Percentiles rank a stretch among this genome's conserved stretches.
phyloP scores from a whole-genome alignment of 768 basidiomycete species.

The Cystobasidium onofrii region DNA sequence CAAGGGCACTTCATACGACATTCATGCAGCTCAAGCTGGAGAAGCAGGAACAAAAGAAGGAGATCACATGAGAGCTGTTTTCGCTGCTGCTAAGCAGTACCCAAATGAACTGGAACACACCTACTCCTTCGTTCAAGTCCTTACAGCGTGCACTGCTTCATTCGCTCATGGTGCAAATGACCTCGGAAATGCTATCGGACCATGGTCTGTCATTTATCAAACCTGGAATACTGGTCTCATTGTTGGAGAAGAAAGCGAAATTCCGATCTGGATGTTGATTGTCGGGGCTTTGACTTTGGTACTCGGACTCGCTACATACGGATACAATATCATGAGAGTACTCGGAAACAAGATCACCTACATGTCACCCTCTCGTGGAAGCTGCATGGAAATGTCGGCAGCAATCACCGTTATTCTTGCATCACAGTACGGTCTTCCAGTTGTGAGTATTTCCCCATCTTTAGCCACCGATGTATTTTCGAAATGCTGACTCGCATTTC shows the following conservation, averaged over 20 bases:
- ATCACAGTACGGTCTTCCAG: slow-evolving; percentile 46
- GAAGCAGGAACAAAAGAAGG: slow-evolving; percentile 41
- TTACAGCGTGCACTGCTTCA: slow-evolving; percentile 49
- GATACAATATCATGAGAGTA: slow-evolving; percentile 38
- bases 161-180: slow-evolving; percentile 51
- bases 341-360: slow-evolving; percentile 47
- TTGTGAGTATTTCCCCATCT: slow-evolving; percentile 33
- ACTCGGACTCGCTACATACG: slow-evolving; percentile 44
- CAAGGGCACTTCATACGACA: slow-evolving; percentile 38
- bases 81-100: slow-evolving; percentile 45
- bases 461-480: no score
- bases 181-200: slow-evolving; percentile 46
- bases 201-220: slow-evolving; percentile 47
- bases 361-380: slow-evolving; percentile 49
- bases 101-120: slow-evolving; percentile 49
- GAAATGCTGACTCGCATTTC: not conserved
- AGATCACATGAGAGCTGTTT: slow-evolving; percentile 44
- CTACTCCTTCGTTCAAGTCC: slow-evolving; percentile 49
- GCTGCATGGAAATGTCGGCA: slow-evolving; percentile 50
- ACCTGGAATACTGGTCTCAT: slow-evolving; percentile 45
- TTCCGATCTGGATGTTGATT: slow-evolving; percentile 48
- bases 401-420: slow-evolving; percentile 50
- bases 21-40: slow-evolving; percentile 14
- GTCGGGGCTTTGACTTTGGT: slow-evolving; percentile 43
- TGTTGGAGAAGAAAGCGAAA: slow-evolving; percentile 42